phyloP scores from a whole-genome alignment of 2,329 filamentous ascomycete genomes.

The Xylaria hypoxylon region DNA sequence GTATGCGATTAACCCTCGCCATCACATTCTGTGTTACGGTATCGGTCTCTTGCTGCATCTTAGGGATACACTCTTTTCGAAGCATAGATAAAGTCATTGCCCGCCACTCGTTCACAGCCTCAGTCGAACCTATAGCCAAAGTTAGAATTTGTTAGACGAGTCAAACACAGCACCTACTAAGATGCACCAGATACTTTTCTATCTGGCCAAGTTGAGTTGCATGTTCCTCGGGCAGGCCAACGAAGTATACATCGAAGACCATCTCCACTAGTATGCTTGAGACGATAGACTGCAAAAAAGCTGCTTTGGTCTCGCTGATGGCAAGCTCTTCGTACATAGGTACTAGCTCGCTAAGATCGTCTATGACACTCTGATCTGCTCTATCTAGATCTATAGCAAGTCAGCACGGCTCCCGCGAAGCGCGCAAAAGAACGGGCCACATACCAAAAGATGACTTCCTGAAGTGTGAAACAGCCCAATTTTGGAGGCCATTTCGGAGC shows the following conservation, averaged over 20 bases:
- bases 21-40: slow-evolving; percentile 58
- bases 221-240: slow-evolving; percentile 69
- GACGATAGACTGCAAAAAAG: slow-evolving; percentile 72
- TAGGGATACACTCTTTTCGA: slow-evolving; percentile 62
- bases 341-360: slow-evolving; percentile 56
- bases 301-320: slow-evolving; percentile 64
- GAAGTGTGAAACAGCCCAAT: slow-evolving; percentile 79
- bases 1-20: slow-evolving; percentile 60
- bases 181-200: slow-evolving; percentile 59
- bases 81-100: slow-evolving; percentile 71
- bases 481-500: slow-evolving; percentile 75
- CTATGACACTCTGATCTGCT: slow-evolving; percentile 55
- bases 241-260: slow-evolving; percentile 72
- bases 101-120: slow-evolving; percentile 74
- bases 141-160: slow-evolving; percentile 37
- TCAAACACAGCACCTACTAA: slow-evolving; percentile 51
- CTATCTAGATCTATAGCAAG: slow-evolving; percentile 57
- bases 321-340: slow-evolving; percentile 69
- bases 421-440: slow-evolving; percentile 39
- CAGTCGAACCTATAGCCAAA: slow-evolving; percentile 56
- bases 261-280: slow-evolving; percentile 69
- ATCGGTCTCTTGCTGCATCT: slow-evolving; percentile 60
- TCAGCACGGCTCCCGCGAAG: slow-evolving; percentile 10
- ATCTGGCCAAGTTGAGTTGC: slow-evolving; percentile 62
- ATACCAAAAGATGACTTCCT: slow-evolving; percentile 69